Evolutionary conservation across 2,329 filamentous ascomycete species (phyloP).

Genomic region (Pezicula rhizophila): DNA sequence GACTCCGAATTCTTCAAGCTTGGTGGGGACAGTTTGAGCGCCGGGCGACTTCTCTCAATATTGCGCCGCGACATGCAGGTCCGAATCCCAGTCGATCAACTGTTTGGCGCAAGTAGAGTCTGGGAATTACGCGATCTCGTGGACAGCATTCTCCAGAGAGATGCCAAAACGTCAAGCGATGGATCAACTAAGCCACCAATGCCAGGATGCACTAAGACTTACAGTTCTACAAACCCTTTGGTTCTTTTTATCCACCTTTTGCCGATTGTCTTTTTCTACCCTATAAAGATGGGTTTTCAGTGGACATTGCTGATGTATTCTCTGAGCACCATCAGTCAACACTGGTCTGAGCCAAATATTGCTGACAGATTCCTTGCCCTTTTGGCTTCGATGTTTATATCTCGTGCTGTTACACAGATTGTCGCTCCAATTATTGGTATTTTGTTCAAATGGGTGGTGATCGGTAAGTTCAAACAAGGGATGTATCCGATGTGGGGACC

Average conservation of each 20-base stretch:
- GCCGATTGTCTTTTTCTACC: slow-evolving; percentile 43
- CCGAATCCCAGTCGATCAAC: slow-evolving; percentile 42
- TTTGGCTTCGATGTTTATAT: slow-evolving; percentile 37
- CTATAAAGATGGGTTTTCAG: slow-evolving; percentile 42
- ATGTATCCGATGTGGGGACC: slow-evolving; percentile 53
- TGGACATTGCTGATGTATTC: slow-evolving; percentile 47
- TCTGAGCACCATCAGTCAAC: slow-evolving; percentile 34
- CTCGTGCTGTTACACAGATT: slow-evolving; percentile 33
- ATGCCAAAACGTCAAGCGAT: slow-evolving; percentile 25
- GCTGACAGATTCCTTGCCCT: slow-evolving; percentile 43
- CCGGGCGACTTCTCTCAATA: slow-evolving; percentile 44
- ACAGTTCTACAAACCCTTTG: slow-evolving; percentile 43
- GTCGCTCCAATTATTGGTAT: slow-evolving; percentile 43
- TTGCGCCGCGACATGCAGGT: slow-evolving; percentile 44
- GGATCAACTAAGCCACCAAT: slow-evolving; percentile 43
- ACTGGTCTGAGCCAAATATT: slow-evolving; percentile 34
- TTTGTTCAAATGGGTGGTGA: slow-evolving; percentile 46
- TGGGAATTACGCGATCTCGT: slow-evolving; percentile 12
- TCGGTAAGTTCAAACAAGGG: slow-evolving; percentile 46
- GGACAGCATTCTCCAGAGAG: background rate
- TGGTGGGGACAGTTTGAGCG: slow-evolving; percentile 48
- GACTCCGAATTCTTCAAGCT: slow-evolving; percentile 45
- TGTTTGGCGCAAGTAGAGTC: slow-evolving; percentile 44
- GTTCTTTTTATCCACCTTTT: slow-evolving; percentile 45
- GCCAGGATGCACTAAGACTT: slow-evolving; percentile 33